These are phyloP conservation scores for Calonectria pseudoreteaudii DNA, from an alignment of 2,329 filamentous ascomycete genomes.

Conservation along the genomic window DNA sequence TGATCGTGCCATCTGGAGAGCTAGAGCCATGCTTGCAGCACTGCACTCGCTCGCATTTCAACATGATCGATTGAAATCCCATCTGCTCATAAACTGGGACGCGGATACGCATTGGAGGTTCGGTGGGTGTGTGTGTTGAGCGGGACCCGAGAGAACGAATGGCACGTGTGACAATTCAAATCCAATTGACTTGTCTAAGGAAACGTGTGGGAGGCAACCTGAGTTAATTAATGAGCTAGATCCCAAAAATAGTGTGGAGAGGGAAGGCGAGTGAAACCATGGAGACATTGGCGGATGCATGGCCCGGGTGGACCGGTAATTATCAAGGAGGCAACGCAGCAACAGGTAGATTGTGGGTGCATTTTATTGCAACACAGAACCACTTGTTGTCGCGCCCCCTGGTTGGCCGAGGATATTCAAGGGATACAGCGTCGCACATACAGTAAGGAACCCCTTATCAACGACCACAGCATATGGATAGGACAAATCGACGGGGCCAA, in stretches of 20 bases:
- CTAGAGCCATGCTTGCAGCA: constrained; percentile 8
- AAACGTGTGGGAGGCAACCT: not conserved
- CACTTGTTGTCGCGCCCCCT: constrained; percentile 6
- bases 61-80: not conserved
- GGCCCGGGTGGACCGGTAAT: constrained; percentile 27
- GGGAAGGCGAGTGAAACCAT: not conserved
- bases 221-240: not conserved
- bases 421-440: constrained; percentile 4
- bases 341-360: constrained; percentile 15
- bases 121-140: not conserved
- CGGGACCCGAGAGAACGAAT: not conserved
- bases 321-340: constrained; percentile 26
- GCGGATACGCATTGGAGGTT: not conserved
- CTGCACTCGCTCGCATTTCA: not conserved
- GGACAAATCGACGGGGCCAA: not conserved
- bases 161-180: not conserved
- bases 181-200: not conserved
- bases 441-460: not conserved
- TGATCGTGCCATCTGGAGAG: constrained; percentile 28
- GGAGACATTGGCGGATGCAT: not conserved
- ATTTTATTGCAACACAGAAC: not conserved
- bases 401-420: not conserved
- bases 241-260: not conserved
- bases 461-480: not conserved
- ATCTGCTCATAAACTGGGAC: not conserved